Conservation (phyloP, 768 basidiomycete species). For the Auricularia cornea region DNA sequence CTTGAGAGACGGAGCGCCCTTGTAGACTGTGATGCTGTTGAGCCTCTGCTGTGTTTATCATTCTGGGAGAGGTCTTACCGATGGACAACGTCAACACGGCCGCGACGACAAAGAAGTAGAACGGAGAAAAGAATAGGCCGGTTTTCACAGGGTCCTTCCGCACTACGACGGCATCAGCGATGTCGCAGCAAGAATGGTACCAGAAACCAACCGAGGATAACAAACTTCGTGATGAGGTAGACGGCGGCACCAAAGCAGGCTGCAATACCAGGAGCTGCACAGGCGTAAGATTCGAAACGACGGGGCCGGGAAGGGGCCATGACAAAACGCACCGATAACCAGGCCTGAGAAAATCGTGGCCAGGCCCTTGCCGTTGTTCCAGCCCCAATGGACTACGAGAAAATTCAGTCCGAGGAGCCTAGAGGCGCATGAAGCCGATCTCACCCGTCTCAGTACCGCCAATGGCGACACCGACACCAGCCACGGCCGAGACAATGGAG, state of each 20-base stretch:
- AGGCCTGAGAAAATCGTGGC: constrained; percentile 27
- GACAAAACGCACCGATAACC: constrained; percentile 1
- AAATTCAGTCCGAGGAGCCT: too few relatives aligned
- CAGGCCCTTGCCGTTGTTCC: constrained; percentile 32
- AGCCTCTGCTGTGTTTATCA: not conserved
- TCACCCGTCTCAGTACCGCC: constrained; percentile 21
- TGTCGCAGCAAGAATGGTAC: not conserved
- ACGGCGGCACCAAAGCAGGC: constrained; percentile 26
- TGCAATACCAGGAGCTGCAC: constrained; percentile 22
- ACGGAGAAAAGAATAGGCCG: constrained; percentile 22
- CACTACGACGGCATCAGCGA: not conserved
- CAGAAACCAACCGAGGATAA: constrained; percentile 17
- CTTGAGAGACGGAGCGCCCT: constrained; percentile 30
- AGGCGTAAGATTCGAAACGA: too few relatives aligned
- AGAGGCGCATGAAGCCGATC: not conserved
- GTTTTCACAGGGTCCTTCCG: constrained; percentile 23
- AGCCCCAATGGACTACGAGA: constrained; percentile 30
- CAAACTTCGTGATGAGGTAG: constrained; percentile 26
- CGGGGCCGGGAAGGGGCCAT: too few relatives aligned
- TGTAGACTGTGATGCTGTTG: constrained; percentile 18
- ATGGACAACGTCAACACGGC: constrained; percentile 32
- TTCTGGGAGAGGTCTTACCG: constrained; percentile 9
- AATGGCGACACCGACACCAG: constrained; percentile 31
- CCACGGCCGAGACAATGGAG: constrained; percentile 33
- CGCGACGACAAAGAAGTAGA: constrained; percentile 23